Conservation (phyloP, 2,329 filamentous ascomycete species). For the Chaetomiaceae sp. region DNA sequence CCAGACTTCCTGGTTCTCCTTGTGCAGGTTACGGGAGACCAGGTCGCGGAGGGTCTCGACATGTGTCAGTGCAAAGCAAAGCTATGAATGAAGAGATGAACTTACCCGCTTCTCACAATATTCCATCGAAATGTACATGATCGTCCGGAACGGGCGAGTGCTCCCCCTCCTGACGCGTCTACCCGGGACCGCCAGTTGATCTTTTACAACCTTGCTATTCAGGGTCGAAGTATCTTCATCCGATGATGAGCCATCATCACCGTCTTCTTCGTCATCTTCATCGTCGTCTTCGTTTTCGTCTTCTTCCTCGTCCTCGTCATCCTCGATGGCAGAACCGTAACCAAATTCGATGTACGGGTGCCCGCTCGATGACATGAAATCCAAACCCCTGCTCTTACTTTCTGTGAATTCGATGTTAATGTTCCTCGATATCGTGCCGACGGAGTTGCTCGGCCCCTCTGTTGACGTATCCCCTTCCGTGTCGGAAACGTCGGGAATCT, state of each 20-base stretch:
- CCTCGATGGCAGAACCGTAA: conserved; percentile 36
- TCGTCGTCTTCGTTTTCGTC: conserved; percentile 45
- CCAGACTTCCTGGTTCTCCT: conserved; percentile 78
- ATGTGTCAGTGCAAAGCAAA: conserved; percentile 7
- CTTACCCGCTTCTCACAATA: conserved; percentile 85
- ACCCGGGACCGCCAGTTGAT: conserved; percentile 22
- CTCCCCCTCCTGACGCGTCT: conserved; percentile 25
- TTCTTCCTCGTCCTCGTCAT: conserved; percentile 36
- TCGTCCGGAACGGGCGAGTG: conserved; percentile 55
- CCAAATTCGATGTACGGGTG: conserved; percentile 71
- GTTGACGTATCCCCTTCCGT: conserved; percentile 53
- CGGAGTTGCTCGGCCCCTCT: conserved; percentile 39
- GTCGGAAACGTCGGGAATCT: conserved; percentile 51
- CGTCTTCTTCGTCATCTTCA: conserved; percentile 41
- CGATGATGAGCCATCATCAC: conserved; percentile 38
- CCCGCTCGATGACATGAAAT: conserved; percentile 87
- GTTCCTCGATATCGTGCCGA: conserved; percentile 37
- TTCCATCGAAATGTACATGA: conserved; percentile 98
- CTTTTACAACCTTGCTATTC: conserved; percentile 32
- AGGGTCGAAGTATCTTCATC: conserved; percentile 38
- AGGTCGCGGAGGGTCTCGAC: conserved; percentile 76
- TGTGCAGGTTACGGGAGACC: conserved; percentile 69
- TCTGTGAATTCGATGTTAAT: conserved; percentile 57
- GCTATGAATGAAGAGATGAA: conserved; percentile 14
- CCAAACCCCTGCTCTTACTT: conserved; percentile 70